These are phyloP conservation scores for Rhizophagus prolifer DNA, from an alignment of 192 early-diverging fungal species.

Conservation along the genomic window DNA sequence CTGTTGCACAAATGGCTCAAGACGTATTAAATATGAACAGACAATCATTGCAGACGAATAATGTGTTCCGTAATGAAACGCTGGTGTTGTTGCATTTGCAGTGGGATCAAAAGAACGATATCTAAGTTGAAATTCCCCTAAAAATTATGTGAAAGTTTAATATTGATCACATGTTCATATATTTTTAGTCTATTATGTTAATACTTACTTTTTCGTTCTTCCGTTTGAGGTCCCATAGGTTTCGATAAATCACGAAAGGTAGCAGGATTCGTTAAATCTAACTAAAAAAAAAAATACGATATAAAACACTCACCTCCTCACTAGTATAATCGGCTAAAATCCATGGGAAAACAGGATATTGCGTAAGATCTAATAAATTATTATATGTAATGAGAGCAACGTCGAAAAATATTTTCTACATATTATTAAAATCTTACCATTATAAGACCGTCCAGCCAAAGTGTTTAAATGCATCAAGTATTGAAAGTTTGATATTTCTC, in stretches of 20 bases:
- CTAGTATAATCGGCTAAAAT: conserved; percentile 78
- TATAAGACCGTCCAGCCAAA: conserved; percentile 78
- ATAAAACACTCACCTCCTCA: conserved; percentile 43
- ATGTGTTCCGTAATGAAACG: conserved; percentile 96
- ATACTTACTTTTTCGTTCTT: conserved; percentile 49
- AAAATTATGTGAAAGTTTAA: conserved; percentile 1
- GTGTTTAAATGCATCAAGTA: conserved; percentile 95
- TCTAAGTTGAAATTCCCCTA: conserved; percentile 63
- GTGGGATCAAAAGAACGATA: conserved; percentile 64
- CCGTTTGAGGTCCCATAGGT: conserved; percentile 86
- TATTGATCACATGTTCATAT: neutral
- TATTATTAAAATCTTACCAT: conserved; percentile 41
- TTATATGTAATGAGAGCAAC: conserved; percentile 30
- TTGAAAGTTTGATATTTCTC: conserved; percentile 94
- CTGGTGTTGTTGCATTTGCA: conserved; percentile 46
- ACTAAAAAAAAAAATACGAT: conserved; percentile 41
- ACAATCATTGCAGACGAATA: conserved; percentile 93
- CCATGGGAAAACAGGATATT: conserved; percentile 98
- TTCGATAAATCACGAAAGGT: conserved; percentile 88
- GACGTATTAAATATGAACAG: conserved; percentile 82
- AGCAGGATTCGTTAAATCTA: conserved; percentile 75
- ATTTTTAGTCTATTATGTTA: neutral
- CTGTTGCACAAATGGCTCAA: conserved; percentile 88
- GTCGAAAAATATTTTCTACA: neutral
- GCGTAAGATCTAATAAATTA: conserved; percentile 75